Evolutionary conservation across 306 rosid species (phyloP), one percentile per base, ranked within the genome.

Genomic region (Begonia loranthoides): DNA sequence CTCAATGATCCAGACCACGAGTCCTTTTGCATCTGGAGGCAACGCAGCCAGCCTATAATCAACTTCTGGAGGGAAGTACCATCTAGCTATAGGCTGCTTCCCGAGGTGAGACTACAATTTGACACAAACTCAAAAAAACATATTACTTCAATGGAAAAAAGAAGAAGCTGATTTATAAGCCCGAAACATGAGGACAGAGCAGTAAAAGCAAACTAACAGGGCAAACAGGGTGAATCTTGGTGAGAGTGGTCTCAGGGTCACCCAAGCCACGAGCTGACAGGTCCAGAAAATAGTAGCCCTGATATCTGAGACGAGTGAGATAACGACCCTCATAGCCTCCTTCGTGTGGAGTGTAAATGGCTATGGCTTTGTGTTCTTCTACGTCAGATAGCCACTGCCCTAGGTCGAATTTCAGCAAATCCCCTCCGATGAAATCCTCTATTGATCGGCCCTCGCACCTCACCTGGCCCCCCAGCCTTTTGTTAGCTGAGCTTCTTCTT

Each of bases 11-110:
- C 84, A 78, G 28, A 78, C 78, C 17, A 78, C 78, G 14, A 78
- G 75, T 41, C 84, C 84, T 62, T 85, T 79, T 46, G 97, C 95
- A 62, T 79, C 50, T 10, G 90, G 90, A 17, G 97, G 97, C 67
- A 89, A 68, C 17, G 97, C 95, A 16, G 71, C 79, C 19, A 89
- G 76, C 72, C 97, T 85, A 63, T 79, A 85, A 74, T 89, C 97
- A 12, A 89, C 95, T 62, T 89, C 95, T 10, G 97, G 97, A 51
- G 97, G 97, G 55, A 65, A 89, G 67, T 89, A 89, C 95, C 97
- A 89, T 60, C 97, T 80, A 45, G 87, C 77, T 24, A 78, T 67
- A 0, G 85, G 85, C 55, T 78, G 85, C 70, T 78, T 78, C 54
- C 85, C 85, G 12, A 78, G 24, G 59, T 78, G 85, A 41, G 85